Evolutionary conservation across 2,329 filamentous ascomycete genomes (phyloP).

Genomic region (Cladorrhinum sp.): DNA sequence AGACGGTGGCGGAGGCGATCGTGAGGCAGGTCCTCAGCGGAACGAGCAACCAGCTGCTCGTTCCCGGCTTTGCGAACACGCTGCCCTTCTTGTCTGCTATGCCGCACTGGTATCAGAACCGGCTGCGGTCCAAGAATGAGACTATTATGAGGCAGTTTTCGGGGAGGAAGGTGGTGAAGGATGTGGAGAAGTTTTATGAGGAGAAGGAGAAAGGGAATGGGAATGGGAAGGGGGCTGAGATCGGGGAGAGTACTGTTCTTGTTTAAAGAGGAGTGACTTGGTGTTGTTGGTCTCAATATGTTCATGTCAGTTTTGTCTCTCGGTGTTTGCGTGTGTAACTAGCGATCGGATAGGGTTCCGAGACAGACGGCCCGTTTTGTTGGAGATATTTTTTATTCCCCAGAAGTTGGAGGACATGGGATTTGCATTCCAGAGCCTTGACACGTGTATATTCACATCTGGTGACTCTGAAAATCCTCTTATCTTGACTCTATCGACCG

Average conservation of each 20-base stretch:
- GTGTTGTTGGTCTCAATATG: background rate
- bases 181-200: slow-evolving; percentile 41
- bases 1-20: slow-evolving; percentile 62
- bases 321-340: too few species aligned
- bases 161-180: slow-evolving; percentile 47
- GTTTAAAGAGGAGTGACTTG: slow-evolving; percentile 23
- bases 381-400: background rate
- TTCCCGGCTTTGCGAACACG: slow-evolving; percentile 45
- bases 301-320: background rate
- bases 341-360: background rate
- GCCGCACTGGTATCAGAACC: slow-evolving; percentile 62
- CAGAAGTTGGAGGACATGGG: background rate
- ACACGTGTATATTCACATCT: background rate
- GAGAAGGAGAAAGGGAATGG: slow-evolving; percentile 28
- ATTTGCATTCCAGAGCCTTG: slow-evolving; percentile 7
- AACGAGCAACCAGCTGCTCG: slow-evolving; percentile 53
- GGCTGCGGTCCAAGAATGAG: slow-evolving; percentile 43
- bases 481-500: background rate
- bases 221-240: background rate
- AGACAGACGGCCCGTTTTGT: background rate
- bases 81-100: slow-evolving; percentile 47
- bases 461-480: background rate
- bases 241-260: slow-evolving; percentile 38
- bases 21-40: slow-evolving; percentile 58
- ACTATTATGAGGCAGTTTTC: slow-evolving; percentile 43